Evolutionary conservation across 1,139 yeast genomes (phyloP).

Genomic region (Yamadazyma songkhlaensis): DNA sequence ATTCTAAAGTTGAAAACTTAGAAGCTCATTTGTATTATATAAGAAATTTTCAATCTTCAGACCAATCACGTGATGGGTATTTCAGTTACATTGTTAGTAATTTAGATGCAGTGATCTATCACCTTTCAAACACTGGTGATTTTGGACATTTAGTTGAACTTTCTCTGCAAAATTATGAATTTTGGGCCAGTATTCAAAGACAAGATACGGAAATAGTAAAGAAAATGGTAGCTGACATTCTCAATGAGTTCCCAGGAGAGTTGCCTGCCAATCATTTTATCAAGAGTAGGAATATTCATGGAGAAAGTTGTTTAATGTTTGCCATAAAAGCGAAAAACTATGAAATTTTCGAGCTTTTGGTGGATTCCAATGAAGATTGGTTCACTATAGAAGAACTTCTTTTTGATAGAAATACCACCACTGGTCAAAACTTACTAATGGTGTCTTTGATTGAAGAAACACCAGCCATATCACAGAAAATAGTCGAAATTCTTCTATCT

Average conservation of each 20-base stretch:
- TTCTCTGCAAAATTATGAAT: constrained; percentile 48
- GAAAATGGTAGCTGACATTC: constrained; percentile 19
- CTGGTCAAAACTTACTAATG: constrained; percentile 54
- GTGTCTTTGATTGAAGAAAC: constrained; percentile 60
- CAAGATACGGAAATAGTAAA: constrained; percentile 23
- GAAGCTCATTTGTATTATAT: constrained; percentile 67
- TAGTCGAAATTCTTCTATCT: constrained; percentile 45
- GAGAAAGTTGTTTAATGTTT: constrained; percentile 65
- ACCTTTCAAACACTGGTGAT: constrained; percentile 40
- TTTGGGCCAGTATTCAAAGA: constrained; percentile 53
- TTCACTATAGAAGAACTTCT: constrained; percentile 67
- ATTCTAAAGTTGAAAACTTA: constrained; percentile 56
- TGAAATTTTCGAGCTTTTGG: constrained; percentile 44
- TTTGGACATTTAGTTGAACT: constrained; percentile 26
- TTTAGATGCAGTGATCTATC: constrained; percentile 76
- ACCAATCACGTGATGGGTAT: constrained; percentile 32
- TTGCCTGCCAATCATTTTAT: constrained; percentile 41
- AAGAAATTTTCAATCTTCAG: constrained; percentile 49
- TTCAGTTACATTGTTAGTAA: constrained; percentile 59
- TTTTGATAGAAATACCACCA: constrained; percentile 54
- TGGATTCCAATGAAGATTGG: constrained; percentile 41
- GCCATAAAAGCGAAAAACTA: constrained; percentile 46
- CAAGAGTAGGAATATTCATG: constrained; percentile 53
- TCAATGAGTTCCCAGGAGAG: constrained; percentile 16
- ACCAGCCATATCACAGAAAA: constrained; percentile 41